phyloP scores from a whole-genome alignment of 306 rosid genomes.

The Arachis stenosperma region DNA sequence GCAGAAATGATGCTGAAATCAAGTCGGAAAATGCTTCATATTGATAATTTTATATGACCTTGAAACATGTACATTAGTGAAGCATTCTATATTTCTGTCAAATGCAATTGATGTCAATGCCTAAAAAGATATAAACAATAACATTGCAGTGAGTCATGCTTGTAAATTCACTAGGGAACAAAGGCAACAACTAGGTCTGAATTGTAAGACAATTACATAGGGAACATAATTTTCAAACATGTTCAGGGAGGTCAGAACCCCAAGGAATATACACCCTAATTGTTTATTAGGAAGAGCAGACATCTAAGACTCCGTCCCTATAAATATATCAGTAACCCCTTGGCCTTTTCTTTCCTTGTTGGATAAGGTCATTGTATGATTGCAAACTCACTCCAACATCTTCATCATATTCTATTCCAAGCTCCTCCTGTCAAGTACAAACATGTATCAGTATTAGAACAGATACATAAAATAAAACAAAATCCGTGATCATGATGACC shows the following conservation, averaged over 20 bases:
- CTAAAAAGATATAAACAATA: slow-evolving; percentile 33
- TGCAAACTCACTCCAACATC: slow-evolving; percentile 77
- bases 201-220: slow-evolving; percentile 23
- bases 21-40: slow-evolving; percentile 10
- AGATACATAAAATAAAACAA: slow-evolving; percentile 11
- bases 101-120: background rate
- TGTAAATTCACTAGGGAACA: slow-evolving; percentile 11
- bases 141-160: slow-evolving; percentile 33
- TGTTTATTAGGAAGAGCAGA: slow-evolving; percentile 24
- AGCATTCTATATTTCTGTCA: background rate
- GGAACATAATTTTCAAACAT: slow-evolving; percentile 32
- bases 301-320: slow-evolving; percentile 21
- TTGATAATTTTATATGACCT: background rate
- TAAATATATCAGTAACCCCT: slow-evolving; percentile 55
- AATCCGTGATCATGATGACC: slow-evolving; percentile 18
- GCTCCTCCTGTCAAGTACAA: slow-evolving; percentile 73
- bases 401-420: slow-evolving; percentile 83
- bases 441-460: slow-evolving; percentile 15
- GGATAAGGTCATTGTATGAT: slow-evolving; percentile 65
- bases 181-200: slow-evolving; percentile 25
- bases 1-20: slow-evolving; percentile 1
- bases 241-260: slow-evolving; percentile 30
- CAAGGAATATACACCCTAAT: slow-evolving; percentile 32
- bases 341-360: slow-evolving; percentile 59
- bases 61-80: slow-evolving; percentile 15